Conservation (phyloP, 352 stramenopile species). For the Phytophthora macrochlamydospora region DNA sequence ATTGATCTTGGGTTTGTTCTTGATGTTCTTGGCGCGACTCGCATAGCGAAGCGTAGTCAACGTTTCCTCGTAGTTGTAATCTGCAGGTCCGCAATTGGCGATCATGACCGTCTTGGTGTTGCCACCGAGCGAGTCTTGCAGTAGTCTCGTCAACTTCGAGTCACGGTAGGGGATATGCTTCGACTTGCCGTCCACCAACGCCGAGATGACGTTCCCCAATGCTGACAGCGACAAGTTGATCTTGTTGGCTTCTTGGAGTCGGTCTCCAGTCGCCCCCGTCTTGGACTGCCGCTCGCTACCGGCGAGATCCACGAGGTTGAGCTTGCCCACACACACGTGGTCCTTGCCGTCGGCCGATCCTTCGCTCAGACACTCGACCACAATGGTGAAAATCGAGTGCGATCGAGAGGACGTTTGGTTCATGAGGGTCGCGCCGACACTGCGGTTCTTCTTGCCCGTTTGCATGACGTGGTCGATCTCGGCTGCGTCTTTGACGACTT, state of each 20-base stretch:
- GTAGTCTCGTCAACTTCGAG: conserved; percentile 96
- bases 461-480: conserved; percentile 94
- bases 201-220: conserved; percentile 88
- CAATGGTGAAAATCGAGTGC: conserved; percentile 98
- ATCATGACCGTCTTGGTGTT: conserved; percentile 99
- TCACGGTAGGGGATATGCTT: conserved; percentile 91
- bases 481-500: conserved; percentile 89
- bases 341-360: conserved; percentile 76
- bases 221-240: conserved; percentile 84
- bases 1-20: conserved; percentile 99
- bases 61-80: conserved; percentile 98
- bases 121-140: conserved; percentile 96
- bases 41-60: conserved; percentile 96
- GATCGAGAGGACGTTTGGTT: conserved; percentile 97
- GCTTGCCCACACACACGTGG: conserved; percentile 96
- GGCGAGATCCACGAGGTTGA: conserved; percentile 93
- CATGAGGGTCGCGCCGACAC: conserved; percentile 96
- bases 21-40: conserved; percentile 99
- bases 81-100: conserved; percentile 95
- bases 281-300: conserved; percentile 79
- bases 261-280: conserved; percentile 71
- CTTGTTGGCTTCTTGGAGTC: conserved; percentile 82
- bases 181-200: conserved; percentile 85
- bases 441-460: conserved; percentile 94
- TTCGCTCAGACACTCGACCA: conserved; percentile 92